These are phyloP conservation scores for Tolypocladium amazonense DNA, from an alignment of 2,329 filamentous ascomycete genomes.

Conservation along the genomic window DNA sequence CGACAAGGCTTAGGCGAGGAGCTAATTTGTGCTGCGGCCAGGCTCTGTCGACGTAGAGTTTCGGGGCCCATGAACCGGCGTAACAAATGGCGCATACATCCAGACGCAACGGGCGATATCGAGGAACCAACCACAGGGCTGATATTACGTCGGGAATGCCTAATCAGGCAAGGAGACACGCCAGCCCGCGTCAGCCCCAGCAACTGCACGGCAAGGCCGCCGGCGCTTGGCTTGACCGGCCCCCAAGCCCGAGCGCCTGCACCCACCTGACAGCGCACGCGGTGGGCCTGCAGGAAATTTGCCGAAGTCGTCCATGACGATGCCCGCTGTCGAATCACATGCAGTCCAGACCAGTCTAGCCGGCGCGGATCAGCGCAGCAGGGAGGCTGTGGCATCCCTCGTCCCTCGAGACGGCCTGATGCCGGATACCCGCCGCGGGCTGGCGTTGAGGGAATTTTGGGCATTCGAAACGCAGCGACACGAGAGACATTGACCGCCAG, in stretches of 20 bases:
- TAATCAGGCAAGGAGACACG: background rate
- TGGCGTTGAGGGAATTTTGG: background rate
- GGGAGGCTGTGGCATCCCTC: background rate
- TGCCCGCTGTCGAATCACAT: background rate
- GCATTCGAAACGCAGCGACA: too few species aligned
- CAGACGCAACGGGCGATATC: background rate
- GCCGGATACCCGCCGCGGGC: background rate
- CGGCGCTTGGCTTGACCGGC: background rate
- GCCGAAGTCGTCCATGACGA: background rate
- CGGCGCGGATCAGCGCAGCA: background rate
- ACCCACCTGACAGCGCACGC: background rate
- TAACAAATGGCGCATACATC: conserved; percentile 1
- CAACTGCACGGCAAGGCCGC: background rate
- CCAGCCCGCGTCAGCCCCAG: background rate
- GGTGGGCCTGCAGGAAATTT: background rate
- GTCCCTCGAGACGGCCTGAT: background rate
- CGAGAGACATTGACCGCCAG: too few species aligned
- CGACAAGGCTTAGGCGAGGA: background rate
- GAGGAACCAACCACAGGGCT: background rate
- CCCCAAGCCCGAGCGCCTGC: background rate
- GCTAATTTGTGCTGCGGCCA: background rate
- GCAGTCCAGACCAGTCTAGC: background rate
- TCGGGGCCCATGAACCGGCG: background rate
- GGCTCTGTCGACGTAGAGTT: background rate
- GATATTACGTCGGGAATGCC: background rate